Conservation (phyloP, 306 rosid species). For the Casuarina glauca region DNA sequence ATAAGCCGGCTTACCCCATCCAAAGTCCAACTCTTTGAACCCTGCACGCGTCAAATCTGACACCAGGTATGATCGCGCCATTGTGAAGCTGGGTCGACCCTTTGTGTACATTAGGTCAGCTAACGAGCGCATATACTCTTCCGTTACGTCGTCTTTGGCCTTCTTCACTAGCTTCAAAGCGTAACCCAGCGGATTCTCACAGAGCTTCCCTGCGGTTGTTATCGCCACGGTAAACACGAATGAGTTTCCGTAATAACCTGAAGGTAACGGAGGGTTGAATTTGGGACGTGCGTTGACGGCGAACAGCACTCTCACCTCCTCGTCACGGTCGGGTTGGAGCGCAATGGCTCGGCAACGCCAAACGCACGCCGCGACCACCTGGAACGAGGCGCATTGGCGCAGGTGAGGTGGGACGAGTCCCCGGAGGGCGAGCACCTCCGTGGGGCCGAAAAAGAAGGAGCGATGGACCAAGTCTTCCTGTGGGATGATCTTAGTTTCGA, state of each 20-base stretch:
- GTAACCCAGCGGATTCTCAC: slow-evolving; percentile 12
- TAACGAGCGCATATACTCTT: slow-evolving; percentile 47
- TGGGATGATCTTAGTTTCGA: background rate
- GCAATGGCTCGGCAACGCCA: slow-evolving; percentile 30
- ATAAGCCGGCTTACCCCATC: slow-evolving; percentile 56
- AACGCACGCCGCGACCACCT: slow-evolving; percentile 26
- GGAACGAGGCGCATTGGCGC: slow-evolving; percentile 13
- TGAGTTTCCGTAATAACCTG: slow-evolving; percentile 33
- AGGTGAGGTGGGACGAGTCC: slow-evolving; percentile 23
- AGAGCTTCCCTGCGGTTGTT: background rate
- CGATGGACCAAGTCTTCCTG: background rate
- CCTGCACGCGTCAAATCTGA: slow-evolving; percentile 20
- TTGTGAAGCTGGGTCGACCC: background rate
- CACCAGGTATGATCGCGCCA: slow-evolving; percentile 34
- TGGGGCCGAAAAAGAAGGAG: slow-evolving; percentile 24
- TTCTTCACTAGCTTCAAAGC: slow-evolving; percentile 13
- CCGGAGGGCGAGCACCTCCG: slow-evolving; percentile 11
- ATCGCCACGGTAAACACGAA: background rate
- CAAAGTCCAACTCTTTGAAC: slow-evolving; percentile 34
- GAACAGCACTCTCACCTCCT: slow-evolving; percentile 5
- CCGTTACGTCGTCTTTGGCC: background rate
- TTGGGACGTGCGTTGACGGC: background rate
- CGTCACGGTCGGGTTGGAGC: background rate
- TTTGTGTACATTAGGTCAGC: slow-evolving; percentile 37
- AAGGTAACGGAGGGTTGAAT: background rate